Evolutionary conservation across 2,329 filamentous ascomycete genomes (phyloP).

Genomic region (Daldinia sp.): DNA sequence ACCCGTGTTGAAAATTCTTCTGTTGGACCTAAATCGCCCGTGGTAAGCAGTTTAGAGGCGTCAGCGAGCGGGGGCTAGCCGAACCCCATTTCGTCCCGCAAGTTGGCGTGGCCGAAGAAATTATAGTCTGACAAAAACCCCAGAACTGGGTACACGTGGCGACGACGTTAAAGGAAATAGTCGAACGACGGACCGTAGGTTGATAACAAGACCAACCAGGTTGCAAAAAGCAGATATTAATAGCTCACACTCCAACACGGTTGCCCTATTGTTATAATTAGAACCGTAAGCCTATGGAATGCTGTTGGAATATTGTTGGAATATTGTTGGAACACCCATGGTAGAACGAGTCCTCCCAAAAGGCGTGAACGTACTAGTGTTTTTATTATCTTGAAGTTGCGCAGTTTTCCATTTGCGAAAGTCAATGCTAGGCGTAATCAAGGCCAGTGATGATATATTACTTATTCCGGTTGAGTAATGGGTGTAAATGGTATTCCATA

Average conservation of each 20-base stretch:
- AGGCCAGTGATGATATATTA: background rate
- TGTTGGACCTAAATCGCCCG: background rate
- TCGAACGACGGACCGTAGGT: background rate
- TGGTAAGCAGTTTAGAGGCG: background rate
- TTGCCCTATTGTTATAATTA: background rate
- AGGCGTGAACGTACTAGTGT: background rate
- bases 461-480: background rate
- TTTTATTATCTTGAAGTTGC: background rate
- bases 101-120: background rate
- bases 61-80: background rate
- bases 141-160: background rate
- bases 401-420: background rate
- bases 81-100: background rate
- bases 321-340: background rate
- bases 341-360: background rate
- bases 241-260: background rate
- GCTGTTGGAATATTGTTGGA: background rate
- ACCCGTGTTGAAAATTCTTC: background rate
- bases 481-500: background rate
- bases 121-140: background rate
- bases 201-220: background rate
- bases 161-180: background rate
- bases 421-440: background rate
- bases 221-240: background rate
- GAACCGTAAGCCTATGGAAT: background rate